Evolutionary conservation across 257 asterid species (phyloP).

Genomic region (Gynochthodes officinalis): DNA sequence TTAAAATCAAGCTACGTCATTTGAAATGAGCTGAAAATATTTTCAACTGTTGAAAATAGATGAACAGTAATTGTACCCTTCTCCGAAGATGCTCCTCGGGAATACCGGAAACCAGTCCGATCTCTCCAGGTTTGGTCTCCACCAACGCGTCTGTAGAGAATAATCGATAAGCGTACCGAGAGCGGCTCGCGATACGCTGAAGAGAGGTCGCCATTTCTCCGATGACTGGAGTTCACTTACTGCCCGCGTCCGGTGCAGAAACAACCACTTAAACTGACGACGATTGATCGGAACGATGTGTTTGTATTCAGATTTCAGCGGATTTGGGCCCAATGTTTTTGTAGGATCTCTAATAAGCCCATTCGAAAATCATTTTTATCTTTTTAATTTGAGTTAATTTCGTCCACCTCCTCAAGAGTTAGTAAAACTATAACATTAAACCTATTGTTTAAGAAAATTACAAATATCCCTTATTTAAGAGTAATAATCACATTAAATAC

Average conservation of each 20-base stretch:
- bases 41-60: neutral
- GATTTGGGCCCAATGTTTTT: neutral
- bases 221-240: neutral
- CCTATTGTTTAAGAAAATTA: too few relatives aligned
- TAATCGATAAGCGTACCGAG: constrained; percentile 40
- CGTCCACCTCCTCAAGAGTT: too few relatives aligned
- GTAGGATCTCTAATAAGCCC: neutral
- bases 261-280: neutral
- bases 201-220: constrained; percentile 70
- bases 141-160: constrained; percentile 67
- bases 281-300: neutral
- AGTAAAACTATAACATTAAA: too few relatives aligned
- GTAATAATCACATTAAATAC: too few relatives aligned
- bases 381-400: too few relatives aligned
- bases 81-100: constrained; percentile 88
- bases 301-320: too few relatives aligned
- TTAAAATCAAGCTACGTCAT: neutral
- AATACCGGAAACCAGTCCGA: constrained; percentile 83
- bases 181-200: constrained; percentile 49
- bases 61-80: constrained; percentile 35
- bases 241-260: constrained; percentile 3
- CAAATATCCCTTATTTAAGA: too few relatives aligned
- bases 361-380: too few relatives aligned
- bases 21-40: neutral
- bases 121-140: constrained; percentile 77